Percentiles rank a stretch among this genome's conserved stretches.
Evolutionary conservation across 495 filamentous ascomycete genomes (phyloP).

Genomic region (Aspergillus cristatus): DNA sequence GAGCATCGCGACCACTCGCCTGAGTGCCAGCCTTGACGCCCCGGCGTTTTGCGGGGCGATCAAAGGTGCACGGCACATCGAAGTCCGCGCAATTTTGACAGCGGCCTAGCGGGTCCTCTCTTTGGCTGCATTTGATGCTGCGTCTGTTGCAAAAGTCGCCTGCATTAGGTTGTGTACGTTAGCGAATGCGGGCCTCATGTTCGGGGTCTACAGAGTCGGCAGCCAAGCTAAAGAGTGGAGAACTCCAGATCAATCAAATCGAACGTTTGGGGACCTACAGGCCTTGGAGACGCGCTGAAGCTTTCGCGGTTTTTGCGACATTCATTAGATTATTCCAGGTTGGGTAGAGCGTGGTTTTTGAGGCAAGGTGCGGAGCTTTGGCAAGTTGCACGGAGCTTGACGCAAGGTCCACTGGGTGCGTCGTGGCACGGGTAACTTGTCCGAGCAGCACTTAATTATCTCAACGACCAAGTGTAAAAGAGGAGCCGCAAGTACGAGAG

Average conservation of each 20-base stretch:
- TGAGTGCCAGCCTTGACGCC: slow-evolving; percentile 34
- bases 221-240: slow-evolving; percentile 7
- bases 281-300: slow-evolving; percentile 25
- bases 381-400: background rate
- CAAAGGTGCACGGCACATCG: slow-evolving; percentile 65
- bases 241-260: background rate
- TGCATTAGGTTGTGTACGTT: slow-evolving; percentile 4
- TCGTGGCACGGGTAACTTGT: too few relatives aligned
- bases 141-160: slow-evolving; percentile 27
- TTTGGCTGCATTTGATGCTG: slow-evolving; percentile 20
- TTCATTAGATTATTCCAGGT: slow-evolving; percentile 12
- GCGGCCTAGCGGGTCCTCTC: slow-evolving; percentile 16
- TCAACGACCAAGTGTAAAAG: too few relatives aligned
- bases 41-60: slow-evolving; percentile 58
- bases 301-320: slow-evolving; percentile 26
- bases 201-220: background rate
- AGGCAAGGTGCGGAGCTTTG: background rate
- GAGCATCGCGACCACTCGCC: slow-evolving; percentile 5
- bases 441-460: too few relatives aligned
- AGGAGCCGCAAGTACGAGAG: too few relatives aligned
- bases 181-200: slow-evolving; percentile 3
- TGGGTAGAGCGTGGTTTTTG: background rate
- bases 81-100: slow-evolving; percentile 49
- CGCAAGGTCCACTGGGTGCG: background rate
- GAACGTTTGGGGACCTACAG: slow-evolving; percentile 14